Percentiles rank a stretch among this genome's conserved stretches.
Evolutionary conservation across 2,329 filamentous ascomycete genomes (phyloP).

Genomic region (Cladosporium oxysporum): DNA sequence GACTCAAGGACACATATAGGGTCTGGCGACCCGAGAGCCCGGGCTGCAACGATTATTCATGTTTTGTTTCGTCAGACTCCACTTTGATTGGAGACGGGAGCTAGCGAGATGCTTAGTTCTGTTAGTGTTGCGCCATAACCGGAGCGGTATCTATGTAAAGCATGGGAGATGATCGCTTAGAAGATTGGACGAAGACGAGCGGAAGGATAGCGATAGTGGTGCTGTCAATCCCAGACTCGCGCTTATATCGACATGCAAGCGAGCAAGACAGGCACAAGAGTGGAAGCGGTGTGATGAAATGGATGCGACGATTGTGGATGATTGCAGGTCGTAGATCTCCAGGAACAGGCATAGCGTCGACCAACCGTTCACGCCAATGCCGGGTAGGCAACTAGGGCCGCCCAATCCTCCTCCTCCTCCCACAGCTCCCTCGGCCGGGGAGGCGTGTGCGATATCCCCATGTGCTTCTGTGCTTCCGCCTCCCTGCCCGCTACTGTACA

Average conservation of each 20-base stretch:
- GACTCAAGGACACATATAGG: background rate
- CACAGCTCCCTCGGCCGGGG: background rate
- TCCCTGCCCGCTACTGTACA: background rate
- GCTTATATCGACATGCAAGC: background rate
- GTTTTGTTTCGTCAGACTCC: background rate
- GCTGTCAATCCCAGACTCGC: background rate
- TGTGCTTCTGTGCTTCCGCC: background rate
- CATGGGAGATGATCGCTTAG: background rate
- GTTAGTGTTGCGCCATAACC: background rate
- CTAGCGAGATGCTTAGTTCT: slow-evolving; percentile 3
- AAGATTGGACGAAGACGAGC: background rate
- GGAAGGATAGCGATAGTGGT: background rate
- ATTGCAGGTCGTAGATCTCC: background rate
- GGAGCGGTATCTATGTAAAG: background rate
- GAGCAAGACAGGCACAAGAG: background rate
- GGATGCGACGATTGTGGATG: background rate
- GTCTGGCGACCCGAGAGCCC: background rate
- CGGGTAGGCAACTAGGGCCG: background rate
- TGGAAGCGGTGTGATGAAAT: background rate
- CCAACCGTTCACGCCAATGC: background rate
- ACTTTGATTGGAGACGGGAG: slow-evolving; percentile 3
- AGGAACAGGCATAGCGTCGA: background rate
- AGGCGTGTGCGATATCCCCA: background rate
- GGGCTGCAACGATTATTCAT: background rate
- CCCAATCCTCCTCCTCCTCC: slow-evolving; percentile 9